Percentiles rank a stretch among this genome's conserved stretches.
phyloP scores from a whole-genome alignment of 2,329 filamentous ascomycete genomes.

The Didymella arachidicola region DNA sequence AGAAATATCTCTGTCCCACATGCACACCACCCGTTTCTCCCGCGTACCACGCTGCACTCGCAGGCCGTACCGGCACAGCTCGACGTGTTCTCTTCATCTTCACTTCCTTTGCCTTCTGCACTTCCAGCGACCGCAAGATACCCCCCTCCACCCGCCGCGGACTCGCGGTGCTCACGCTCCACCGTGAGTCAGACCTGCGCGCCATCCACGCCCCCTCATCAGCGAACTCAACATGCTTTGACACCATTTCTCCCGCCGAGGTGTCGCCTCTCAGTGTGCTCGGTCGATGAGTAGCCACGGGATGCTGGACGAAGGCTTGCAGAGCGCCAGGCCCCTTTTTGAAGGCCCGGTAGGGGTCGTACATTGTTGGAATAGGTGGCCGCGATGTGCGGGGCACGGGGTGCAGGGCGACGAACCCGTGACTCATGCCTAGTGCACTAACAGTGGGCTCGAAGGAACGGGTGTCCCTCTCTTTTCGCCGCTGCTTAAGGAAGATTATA shows the following conservation, averaged over 20 bases:
- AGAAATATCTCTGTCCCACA: not conserved
- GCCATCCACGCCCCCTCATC: slow-evolving; percentile 26
- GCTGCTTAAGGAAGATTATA: not conserved
- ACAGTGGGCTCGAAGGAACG: slow-evolving; percentile 36
- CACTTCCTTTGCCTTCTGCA: slow-evolving; percentile 26
- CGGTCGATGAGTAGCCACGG: not conserved
- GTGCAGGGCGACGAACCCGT: slow-evolving; percentile 29
- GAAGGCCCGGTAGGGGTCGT: slow-evolving; percentile 26
- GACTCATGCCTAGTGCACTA: slow-evolving; percentile 34
- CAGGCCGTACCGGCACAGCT: slow-evolving; percentile 27
- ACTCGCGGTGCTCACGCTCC: slow-evolving; percentile 19
- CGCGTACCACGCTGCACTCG: slow-evolving; percentile 25
- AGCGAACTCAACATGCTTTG: slow-evolving; percentile 23
- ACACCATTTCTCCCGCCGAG: not conserved
- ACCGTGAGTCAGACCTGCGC: slow-evolving; percentile 15
- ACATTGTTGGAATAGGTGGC: slow-evolving; percentile 25
- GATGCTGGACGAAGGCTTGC: not conserved
- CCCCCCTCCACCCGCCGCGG: slow-evolving; percentile 9
- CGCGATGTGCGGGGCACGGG: slow-evolving; percentile 10
- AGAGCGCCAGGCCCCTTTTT: not conserved
- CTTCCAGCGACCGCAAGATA: slow-evolving; percentile 28
- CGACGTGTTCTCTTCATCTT: slow-evolving; percentile 30
- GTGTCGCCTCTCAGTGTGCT: not conserved
- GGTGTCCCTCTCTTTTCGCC: not conserved
- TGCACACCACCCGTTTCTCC: not conserved